phyloP scores from a whole-genome alignment of 169 alveolate species.

The Eimeria sp. region DNA sequence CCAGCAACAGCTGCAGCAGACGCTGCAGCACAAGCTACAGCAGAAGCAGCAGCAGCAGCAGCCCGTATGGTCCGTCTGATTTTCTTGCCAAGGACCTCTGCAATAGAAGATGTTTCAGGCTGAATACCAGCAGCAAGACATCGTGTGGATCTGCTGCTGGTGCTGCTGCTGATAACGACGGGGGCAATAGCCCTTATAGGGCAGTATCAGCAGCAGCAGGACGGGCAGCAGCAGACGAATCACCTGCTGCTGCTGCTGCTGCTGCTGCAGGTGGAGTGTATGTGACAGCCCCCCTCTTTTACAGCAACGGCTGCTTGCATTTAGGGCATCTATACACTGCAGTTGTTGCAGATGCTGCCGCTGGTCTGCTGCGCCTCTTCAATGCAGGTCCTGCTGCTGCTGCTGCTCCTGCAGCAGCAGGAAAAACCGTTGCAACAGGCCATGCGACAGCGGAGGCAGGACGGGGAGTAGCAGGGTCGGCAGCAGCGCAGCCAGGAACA shows the following conservation, averaged over 20 bases:
- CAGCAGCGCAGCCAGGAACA: not conserved
- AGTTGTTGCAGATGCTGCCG: conserved; percentile 23
- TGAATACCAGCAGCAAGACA: not conserved
- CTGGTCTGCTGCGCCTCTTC: conserved; percentile 7
- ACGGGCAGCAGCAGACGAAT: not conserved
- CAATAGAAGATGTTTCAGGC: not conserved
- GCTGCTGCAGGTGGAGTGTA: conserved; percentile 22
- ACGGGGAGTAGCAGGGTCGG: not conserved
- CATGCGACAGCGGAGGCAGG: not conserved
- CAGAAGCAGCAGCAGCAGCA: conserved; percentile 29
- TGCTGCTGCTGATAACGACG: not conserved
- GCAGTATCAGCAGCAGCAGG: conserved; percentile 27
- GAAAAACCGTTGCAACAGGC: not conserved
- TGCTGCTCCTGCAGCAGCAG: not conserved
- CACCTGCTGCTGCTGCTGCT: conserved; percentile 30
- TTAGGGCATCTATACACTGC: conserved; percentile 36
- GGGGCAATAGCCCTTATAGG: not conserved
- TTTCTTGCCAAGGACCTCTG: not conserved
- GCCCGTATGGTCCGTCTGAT: not conserved
- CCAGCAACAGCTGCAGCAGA: not conserved
- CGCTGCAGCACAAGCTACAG: not conserved
- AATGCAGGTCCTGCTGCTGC: not conserved
- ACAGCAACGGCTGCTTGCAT: conserved; percentile 40
- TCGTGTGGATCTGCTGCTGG: not conserved
- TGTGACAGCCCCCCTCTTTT: conserved; percentile 36